phyloP scores from a whole-genome alignment of 2,329 filamentous ascomycete species.

The Aspergillus spinulosporus region DNA sequence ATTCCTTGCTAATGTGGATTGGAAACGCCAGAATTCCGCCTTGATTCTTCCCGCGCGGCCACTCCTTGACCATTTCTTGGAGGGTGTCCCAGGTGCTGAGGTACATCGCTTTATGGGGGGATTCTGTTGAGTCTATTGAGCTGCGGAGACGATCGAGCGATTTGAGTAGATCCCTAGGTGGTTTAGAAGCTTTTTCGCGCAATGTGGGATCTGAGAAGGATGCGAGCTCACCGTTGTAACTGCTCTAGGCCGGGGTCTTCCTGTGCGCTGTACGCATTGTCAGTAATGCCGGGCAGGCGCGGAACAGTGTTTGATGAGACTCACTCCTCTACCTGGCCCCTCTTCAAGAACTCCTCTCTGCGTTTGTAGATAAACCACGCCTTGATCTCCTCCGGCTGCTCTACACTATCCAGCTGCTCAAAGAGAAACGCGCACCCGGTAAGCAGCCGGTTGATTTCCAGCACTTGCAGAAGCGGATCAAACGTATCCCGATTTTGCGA shows the following conservation, averaged over 20 bases:
- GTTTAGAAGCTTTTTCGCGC: slow-evolving; percentile 6
- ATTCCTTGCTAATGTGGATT: slow-evolving; percentile 30
- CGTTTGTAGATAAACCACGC: slow-evolving; percentile 29
- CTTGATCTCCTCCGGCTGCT: slow-evolving; percentile 26
- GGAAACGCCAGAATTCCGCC: slow-evolving; percentile 36
- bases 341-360: slow-evolving; percentile 14
- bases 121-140: slow-evolving; percentile 21
- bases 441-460: slow-evolving; percentile 33
- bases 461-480: slow-evolving; percentile 29
- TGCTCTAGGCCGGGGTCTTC: slow-evolving; percentile 16
- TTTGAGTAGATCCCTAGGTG: slow-evolving; percentile 25
- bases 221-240: slow-evolving; percentile 17
- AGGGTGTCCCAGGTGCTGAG: slow-evolving; percentile 30
- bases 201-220: neutral
- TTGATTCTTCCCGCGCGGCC: slow-evolving; percentile 31
- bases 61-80: slow-evolving; percentile 28
- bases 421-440: slow-evolving; percentile 35
- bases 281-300: neutral
- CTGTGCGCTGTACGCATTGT: neutral
- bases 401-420: slow-evolving; percentile 25
- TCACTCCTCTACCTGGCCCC: slow-evolving; percentile 15
- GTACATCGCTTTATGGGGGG: slow-evolving; percentile 22
- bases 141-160: slow-evolving; percentile 25
- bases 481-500: slow-evolving; percentile 27
- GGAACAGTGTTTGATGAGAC: neutral